Percentiles rank a stretch among this genome's conserved stretches.
phyloP scores from a whole-genome alignment of 2,329 filamentous ascomycete species.

The Phoma herbarum region DNA sequence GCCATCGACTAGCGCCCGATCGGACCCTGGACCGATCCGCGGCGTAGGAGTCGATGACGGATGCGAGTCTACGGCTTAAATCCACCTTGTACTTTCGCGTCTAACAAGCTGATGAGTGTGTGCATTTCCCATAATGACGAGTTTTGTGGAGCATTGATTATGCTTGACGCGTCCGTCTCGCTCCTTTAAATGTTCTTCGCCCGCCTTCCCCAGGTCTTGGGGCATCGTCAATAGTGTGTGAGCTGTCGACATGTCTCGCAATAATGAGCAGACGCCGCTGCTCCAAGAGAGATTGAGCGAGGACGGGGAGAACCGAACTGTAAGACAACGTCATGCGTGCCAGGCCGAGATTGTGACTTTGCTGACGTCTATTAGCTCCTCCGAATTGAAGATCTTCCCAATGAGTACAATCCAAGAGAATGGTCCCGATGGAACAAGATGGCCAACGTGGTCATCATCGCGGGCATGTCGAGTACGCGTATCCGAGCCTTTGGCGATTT shows the following conservation, averaged over 20 bases:
- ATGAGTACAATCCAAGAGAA: slow-evolving; percentile 56
- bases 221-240: not conserved
- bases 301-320: slow-evolving; percentile 45
- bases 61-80: slow-evolving; percentile 12
- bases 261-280: slow-evolving; percentile 53
- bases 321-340: slow-evolving; percentile 35
- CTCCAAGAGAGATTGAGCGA: slow-evolving; percentile 44
- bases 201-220: not conserved
- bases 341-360: not conserved
- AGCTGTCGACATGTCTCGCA: slow-evolving; percentile 28
- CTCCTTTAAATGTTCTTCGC: not conserved
- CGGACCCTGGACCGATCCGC: slow-evolving; percentile 13
- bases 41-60: slow-evolving; percentile 18
- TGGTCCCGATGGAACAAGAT: slow-evolving; percentile 58
- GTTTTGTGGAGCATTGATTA: slow-evolving; percentile 9
- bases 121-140: slow-evolving; percentile 17
- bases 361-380: slow-evolving; percentile 26
- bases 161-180: slow-evolving; percentile 15
- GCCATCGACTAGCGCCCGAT: not conserved
- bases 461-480: slow-evolving; percentile 57
- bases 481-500: not conserved
- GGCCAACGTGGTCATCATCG: slow-evolving; percentile 60
- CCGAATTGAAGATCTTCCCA: slow-evolving; percentile 41
- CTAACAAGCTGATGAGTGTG: slow-evolving; percentile 3
- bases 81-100: slow-evolving; percentile 6